Percentiles rank a stretch among this genome's conserved stretches.
phyloP scores from a whole-genome alignment of 164 flowering plant genomes.

The Euptelea pleiosperma region DNA sequence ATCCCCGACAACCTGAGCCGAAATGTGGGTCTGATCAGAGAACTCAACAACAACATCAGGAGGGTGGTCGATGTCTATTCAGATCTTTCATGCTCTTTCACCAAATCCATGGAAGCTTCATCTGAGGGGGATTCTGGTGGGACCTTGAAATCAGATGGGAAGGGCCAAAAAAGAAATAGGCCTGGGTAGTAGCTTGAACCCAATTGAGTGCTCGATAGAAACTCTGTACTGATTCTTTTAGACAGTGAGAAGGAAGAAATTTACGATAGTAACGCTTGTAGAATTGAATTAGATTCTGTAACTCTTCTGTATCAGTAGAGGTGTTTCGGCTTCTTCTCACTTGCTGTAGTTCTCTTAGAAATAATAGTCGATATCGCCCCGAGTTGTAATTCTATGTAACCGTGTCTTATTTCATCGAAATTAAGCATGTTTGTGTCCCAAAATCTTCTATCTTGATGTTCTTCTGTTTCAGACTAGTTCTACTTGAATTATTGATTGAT shows the following conservation, averaged over 20 bases:
- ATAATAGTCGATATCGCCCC: constrained; percentile 20
- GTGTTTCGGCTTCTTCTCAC: constrained; percentile 6
- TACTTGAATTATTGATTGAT: too few species aligned
- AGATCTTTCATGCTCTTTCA: constrained; percentile 59
- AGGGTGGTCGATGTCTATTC: constrained; percentile 78
- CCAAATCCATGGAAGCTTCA: constrained; percentile 61
- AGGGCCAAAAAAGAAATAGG: constrained; percentile 70
- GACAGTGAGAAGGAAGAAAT: neutral
- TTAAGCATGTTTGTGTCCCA: constrained; percentile 8
- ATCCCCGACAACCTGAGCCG: constrained; percentile 64
- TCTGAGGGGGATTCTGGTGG: constrained; percentile 70
- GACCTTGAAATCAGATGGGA: constrained; percentile 52
- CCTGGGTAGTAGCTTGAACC: constrained; percentile 34
- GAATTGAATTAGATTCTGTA: constrained; percentile 8
- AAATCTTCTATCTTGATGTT: too few species aligned
- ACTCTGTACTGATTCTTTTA: constrained; percentile 2
- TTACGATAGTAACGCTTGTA: neutral
- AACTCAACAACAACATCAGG: constrained; percentile 78
- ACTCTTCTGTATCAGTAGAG: constrained; percentile 12
- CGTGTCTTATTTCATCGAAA: constrained; percentile 15
- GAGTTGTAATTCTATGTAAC: constrained; percentile 18
- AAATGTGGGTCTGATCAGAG: constrained; percentile 75
- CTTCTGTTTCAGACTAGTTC: too few species aligned
- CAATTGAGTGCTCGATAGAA: too few species aligned
- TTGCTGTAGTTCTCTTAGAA: constrained; percentile 8